phyloP scores from a whole-genome alignment of 225 moss, liverwort and hornwort genomes.

The Neckera pumila region DNA sequence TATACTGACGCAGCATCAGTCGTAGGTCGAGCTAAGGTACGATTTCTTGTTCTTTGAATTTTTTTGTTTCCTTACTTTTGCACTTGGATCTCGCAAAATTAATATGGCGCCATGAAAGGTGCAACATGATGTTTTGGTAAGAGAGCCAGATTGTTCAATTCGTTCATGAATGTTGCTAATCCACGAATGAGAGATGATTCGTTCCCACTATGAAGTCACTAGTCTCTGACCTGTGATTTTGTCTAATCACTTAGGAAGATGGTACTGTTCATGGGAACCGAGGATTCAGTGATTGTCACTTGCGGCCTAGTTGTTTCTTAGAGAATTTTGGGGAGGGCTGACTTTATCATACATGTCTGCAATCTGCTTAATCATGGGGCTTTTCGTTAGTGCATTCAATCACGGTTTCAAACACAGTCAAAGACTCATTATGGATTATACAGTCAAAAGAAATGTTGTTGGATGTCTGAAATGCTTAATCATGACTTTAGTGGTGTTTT shows the following conservation, averaged over 20 bases:
- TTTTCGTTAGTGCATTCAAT: neutral
- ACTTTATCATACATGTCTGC: neutral
- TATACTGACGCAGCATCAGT: constrained; percentile 37
- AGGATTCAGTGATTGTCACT: neutral
- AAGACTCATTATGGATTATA: neutral
- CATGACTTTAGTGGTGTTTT: neutral
- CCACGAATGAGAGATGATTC: neutral
- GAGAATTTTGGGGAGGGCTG: neutral
- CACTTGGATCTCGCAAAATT: neutral
- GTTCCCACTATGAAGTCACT: neutral
- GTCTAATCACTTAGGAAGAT: neutral
- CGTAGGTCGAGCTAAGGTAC: constrained; percentile 36
- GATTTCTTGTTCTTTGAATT: neutral
- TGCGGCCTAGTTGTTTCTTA: neutral
- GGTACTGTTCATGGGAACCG: neutral
- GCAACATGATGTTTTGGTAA: neutral
- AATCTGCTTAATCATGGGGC: neutral
- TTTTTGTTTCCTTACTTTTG: neutral
- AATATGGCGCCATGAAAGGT: neutral
- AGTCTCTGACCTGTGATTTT: neutral
- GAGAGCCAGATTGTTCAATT: neutral
- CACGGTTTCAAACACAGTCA: neutral
- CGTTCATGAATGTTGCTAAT: neutral
- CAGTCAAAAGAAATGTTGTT: neutral
- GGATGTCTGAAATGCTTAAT: neutral